Evolutionary conservation across 768 basidiomycete genomes (phyloP).

Genomic region (Kwoniella europaea): DNA sequence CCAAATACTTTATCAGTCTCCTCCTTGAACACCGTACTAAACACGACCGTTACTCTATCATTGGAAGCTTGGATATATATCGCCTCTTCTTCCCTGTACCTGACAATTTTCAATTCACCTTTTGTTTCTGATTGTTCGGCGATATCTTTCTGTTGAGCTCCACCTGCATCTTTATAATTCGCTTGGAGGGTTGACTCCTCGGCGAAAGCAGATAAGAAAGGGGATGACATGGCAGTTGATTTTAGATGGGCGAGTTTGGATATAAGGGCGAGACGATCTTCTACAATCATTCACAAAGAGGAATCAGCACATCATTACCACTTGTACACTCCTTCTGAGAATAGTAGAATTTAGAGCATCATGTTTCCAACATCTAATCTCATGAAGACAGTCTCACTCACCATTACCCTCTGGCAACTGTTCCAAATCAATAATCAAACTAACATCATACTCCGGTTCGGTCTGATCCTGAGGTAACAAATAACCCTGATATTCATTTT

Average conservation of each 20-base stretch:
- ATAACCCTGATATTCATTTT: conserved; percentile 79
- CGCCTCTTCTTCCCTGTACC: conserved; percentile 95
- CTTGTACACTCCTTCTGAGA: too few species aligned
- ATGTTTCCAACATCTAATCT: neutral
- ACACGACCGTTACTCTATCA: conserved; percentile 96
- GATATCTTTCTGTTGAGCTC: conserved; percentile 63
- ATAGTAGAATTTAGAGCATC: too few species aligned
- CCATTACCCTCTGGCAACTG: conserved; percentile 79
- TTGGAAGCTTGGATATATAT: conserved; percentile 91
- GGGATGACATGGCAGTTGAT: conserved; percentile 90
- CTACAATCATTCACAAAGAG: conserved; percentile 59
- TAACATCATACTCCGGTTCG: conserved; percentile 88
- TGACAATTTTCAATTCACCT: conserved; percentile 87
- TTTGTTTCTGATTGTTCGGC: conserved; percentile 54
- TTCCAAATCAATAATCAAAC: conserved; percentile 83
- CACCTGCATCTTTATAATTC: conserved; percentile 58
- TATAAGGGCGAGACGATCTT: conserved; percentile 77
- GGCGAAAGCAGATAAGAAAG: conserved; percentile 85
- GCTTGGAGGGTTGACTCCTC: conserved; percentile 80
- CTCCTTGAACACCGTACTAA: conserved; percentile 94
- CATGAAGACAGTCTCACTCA: conserved; percentile 57
- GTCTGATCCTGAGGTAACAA: conserved; percentile 65
- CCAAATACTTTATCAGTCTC: conserved; percentile 97
- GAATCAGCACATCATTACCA: too few species aligned
- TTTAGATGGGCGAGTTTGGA: conserved; percentile 83